phyloP scores from a whole-genome alignment of 768 basidiomycete species.

The Phylloporus sp. region DNA sequence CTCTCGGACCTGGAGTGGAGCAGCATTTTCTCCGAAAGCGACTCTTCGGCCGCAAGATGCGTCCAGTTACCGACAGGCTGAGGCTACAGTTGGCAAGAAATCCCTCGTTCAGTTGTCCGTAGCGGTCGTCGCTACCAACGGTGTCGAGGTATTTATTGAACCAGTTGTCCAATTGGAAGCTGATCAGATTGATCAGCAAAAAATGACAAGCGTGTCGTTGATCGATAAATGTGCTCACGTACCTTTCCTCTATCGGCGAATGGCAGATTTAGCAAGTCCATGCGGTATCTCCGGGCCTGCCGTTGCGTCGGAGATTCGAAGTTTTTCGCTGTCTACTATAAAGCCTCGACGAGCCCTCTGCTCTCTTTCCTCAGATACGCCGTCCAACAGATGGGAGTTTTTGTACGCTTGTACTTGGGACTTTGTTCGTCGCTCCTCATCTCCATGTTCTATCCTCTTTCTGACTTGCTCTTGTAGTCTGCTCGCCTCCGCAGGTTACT shows the following conservation, averaged over 20 bases:
- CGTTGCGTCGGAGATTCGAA: slow-evolving; percentile 27
- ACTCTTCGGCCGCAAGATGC: background rate
- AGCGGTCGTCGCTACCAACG: background rate
- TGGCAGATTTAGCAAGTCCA: slow-evolving; percentile 20
- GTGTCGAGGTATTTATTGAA: background rate
- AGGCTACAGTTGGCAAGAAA: background rate
- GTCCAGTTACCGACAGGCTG: background rate
- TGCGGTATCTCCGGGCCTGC: slow-evolving; percentile 17
- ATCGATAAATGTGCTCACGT: slow-evolving; percentile 2
- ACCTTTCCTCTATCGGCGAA: slow-evolving; percentile 10
- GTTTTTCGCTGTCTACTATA: slow-evolving; percentile 12
- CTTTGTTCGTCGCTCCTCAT: slow-evolving; percentile 21
- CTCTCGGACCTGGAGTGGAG: too few relatives aligned
- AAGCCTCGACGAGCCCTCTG: slow-evolving; percentile 4
- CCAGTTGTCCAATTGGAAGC: background rate
- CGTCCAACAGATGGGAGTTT: slow-evolving; percentile 35
- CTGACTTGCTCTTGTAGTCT: slow-evolving; percentile 19
- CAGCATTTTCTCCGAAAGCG: too few relatives aligned
- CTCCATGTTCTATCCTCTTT: background rate
- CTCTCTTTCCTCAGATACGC: slow-evolving; percentile 14
- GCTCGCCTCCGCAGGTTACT: slow-evolving; percentile 26
- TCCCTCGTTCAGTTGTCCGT: background rate
- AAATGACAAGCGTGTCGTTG: background rate
- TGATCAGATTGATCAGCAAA: slow-evolving; percentile 8
- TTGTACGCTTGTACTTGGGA: slow-evolving; percentile 26